These are phyloP conservation scores for Cucurbita argyrosperma DNA, from an alignment of 306 rosid genomes.

Conservation along the genomic window DNA sequence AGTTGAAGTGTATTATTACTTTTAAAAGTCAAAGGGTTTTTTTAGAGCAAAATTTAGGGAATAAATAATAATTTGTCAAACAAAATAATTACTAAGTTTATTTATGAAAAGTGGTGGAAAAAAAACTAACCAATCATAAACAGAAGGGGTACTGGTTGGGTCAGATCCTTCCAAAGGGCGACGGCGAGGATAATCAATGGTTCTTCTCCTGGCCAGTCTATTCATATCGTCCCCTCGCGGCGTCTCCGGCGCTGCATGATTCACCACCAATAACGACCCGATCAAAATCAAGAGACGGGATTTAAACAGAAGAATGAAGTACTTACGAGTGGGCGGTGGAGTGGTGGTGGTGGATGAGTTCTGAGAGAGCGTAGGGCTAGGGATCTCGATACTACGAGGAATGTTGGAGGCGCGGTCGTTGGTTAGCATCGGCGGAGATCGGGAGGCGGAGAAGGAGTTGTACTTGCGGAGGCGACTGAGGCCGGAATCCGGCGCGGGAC, in stretches of 20 bases:
- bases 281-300: background rate
- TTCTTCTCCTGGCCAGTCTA: slow-evolving; percentile 47
- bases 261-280: background rate
- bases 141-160: slow-evolving; percentile 25
- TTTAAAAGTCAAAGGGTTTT: too few species aligned
- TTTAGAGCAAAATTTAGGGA: too few species aligned
- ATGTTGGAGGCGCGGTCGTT: background rate
- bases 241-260: slow-evolving; percentile 35
- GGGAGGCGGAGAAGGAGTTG: slow-evolving; percentile 24
- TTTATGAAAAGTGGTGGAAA: background rate
- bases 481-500: slow-evolving; percentile 85
- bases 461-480: slow-evolving; percentile 72
- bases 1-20: too few species aligned
- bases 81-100: too few species aligned
- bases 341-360: slow-evolving; percentile 31
- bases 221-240: slow-evolving; percentile 29
- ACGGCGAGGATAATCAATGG: slow-evolving; percentile 5
- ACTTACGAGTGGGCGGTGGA: slow-evolving; percentile 42
- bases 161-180: slow-evolving; percentile 15
- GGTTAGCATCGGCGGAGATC: slow-evolving; percentile 9
- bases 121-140: slow-evolving; percentile 35
- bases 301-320: background rate
- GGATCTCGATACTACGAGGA: background rate
- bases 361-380: slow-evolving; percentile 15
- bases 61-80: too few species aligned